phyloP scores from a whole-genome alignment of 2,329 filamentous ascomycete species.

The Fusarium abutilonis region DNA sequence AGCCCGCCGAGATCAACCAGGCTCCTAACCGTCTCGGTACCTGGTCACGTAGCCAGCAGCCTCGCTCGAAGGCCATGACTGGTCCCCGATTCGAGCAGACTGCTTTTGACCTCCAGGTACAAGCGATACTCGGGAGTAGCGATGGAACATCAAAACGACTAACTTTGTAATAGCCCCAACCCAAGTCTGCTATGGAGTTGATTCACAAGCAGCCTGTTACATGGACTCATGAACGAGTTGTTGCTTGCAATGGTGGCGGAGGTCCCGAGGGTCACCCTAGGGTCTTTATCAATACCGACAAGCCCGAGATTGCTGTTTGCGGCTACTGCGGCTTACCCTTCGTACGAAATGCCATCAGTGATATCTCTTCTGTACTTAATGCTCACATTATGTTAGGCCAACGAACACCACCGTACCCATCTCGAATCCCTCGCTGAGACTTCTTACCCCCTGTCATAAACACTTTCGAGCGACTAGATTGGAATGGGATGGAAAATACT shows the following conservation, averaged over 20 bases:
- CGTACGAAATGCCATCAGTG: conserved; percentile 66
- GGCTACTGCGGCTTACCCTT: conserved; percentile 94
- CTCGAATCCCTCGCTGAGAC: conserved; percentile 84
- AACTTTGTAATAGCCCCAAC: conserved; percentile 73
- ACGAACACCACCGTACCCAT: conserved; percentile 86
- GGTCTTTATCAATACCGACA: conserved; percentile 98
- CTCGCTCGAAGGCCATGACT: conserved; percentile 84
- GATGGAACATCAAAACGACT: conserved; percentile 29
- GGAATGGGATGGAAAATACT: conserved; percentile 18
- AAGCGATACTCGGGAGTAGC: conserved; percentile 40
- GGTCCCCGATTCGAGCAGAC: conserved; percentile 98
- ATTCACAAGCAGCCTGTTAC: conserved; percentile 95
- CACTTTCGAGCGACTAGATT: conserved; percentile 17
- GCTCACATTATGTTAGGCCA: conserved; percentile 67
- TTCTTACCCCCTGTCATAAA: conserved; percentile 78
- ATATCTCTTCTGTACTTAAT: neutral
- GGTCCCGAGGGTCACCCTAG: conserved; percentile 89
- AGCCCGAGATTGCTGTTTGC: conserved; percentile 90
- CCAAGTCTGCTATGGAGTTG: conserved; percentile 89
- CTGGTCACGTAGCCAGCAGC: conserved; percentile 89
- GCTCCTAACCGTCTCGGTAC: conserved; percentile 84
- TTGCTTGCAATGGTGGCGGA: conserved; percentile 91
- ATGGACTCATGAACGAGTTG: conserved; percentile 85
- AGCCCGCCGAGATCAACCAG: conserved; percentile 69
- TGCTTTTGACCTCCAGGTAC: conserved; percentile 89